Percentiles rank a stretch among this genome's conserved stretches.
Conservation (phyloP, 495 filamentous ascomycete species). For the Penicillium malachiteum region DNA sequence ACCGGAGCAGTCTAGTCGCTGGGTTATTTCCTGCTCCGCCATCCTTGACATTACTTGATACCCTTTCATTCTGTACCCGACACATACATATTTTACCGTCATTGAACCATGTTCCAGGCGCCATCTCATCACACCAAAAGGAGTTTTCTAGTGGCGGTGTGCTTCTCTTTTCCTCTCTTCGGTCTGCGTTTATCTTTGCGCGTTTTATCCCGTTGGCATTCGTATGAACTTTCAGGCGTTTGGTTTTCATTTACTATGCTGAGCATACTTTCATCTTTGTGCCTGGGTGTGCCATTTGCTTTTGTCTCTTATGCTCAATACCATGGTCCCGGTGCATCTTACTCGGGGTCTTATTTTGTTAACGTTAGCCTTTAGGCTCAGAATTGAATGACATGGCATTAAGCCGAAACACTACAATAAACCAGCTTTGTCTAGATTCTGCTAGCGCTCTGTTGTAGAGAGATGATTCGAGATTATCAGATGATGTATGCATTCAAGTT, state of each 20-base stretch:
- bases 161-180: neutral
- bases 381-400: slow-evolving; percentile 1
- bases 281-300: slow-evolving; percentile 4
- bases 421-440: neutral
- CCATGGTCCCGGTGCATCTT: slow-evolving; percentile 8
- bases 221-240: slow-evolving; percentile 10
- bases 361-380: neutral
- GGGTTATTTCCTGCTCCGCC: neutral
- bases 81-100: slow-evolving; percentile 16
- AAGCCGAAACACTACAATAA: neutral
- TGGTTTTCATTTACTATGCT: slow-evolving; percentile 21
- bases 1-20: neutral
- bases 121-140: slow-evolving; percentile 15
- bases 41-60: slow-evolving; percentile 14
- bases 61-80: slow-evolving; percentile 13
- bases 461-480: too few relatives aligned
- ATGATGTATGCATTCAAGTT: too few relatives aligned
- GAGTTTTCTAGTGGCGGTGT: slow-evolving; percentile 18
- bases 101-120: slow-evolving; percentile 10
- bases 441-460: too few relatives aligned
- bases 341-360: neutral
- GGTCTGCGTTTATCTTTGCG: neutral
- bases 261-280: slow-evolving; percentile 16
- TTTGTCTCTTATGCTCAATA: slow-evolving; percentile 11
- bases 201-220: neutral